A percentile compares a stretch with the other conserved stretches of the same genome.
Conservation (phyloP, 257 asterid genomes). For the Solanum chilense region DNA sequence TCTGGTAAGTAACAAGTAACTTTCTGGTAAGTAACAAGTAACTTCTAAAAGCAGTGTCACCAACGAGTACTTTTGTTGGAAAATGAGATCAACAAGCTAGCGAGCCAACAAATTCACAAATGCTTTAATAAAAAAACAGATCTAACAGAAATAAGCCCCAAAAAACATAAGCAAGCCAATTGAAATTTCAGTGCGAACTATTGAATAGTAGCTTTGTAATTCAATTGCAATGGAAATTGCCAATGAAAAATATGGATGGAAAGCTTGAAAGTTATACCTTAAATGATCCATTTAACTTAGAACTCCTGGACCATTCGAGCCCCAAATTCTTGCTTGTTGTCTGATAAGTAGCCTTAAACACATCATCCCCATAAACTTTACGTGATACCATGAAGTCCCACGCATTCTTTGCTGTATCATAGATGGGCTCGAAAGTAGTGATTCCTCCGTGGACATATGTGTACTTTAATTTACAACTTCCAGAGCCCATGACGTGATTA, state of each 20-base stretch:
- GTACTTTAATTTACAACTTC: constrained; percentile 63
- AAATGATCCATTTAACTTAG: constrained; percentile 60
- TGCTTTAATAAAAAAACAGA: not conserved
- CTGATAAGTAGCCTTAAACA: constrained; percentile 76
- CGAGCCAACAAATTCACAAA: not conserved
- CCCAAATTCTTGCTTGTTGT: constrained; percentile 68
- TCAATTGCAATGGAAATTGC: not conserved
- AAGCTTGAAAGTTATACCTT: constrained; percentile 42
- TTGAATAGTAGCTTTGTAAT: not conserved
- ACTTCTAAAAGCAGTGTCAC: not conserved
- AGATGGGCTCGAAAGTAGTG: constrained; percentile 76
- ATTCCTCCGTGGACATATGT: constrained; percentile 62
- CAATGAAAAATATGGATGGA: not conserved
- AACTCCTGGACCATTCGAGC: constrained; percentile 77
- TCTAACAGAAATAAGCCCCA: not conserved
- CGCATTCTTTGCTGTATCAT: constrained; percentile 58
- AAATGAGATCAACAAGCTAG: not conserved
- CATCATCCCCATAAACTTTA: constrained; percentile 57
- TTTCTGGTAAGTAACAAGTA: not conserved
- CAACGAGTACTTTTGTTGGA: not conserved
- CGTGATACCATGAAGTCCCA: constrained; percentile 81
- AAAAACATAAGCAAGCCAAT: not conserved
- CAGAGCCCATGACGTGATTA: constrained; percentile 70
- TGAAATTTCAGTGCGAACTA: not conserved
- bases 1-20: not conserved